Conservation (phyloP, 2,329 filamentous ascomycete genomes). For the Ceratocystis colombiana region DNA sequence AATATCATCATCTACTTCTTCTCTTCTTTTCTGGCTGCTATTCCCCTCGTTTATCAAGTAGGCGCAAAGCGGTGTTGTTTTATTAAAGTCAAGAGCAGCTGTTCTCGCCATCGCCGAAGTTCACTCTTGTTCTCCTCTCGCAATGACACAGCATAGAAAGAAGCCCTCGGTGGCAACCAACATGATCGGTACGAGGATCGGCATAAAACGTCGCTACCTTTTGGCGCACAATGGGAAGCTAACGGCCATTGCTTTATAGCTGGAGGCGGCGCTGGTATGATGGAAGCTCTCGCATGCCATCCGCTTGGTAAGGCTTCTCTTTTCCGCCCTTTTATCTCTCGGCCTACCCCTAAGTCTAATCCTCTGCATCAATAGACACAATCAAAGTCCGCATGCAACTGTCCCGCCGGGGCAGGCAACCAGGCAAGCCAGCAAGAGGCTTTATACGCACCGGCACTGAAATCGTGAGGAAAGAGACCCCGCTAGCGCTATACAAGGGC, state of each 20-base stretch:
- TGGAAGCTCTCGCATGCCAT: slow-evolving; percentile 95
- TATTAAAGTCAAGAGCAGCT: background rate
- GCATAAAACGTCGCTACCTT: background rate
- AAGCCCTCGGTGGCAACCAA: slow-evolving; percentile 83
- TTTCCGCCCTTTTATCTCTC: slow-evolving; percentile 17
- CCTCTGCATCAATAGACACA: slow-evolving; percentile 50
- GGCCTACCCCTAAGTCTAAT: slow-evolving; percentile 17
- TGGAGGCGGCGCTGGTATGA: slow-evolving; percentile 95
- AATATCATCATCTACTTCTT: slow-evolving; percentile 15
- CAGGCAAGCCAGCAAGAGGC: slow-evolving; percentile 75
- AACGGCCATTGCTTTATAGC: slow-evolving; percentile 54
- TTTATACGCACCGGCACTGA: slow-evolving; percentile 78
- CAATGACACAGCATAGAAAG: slow-evolving; percentile 37
- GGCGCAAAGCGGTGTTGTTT: background rate
- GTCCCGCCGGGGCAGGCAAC: slow-evolving; percentile 69
- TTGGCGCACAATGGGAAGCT: background rate
- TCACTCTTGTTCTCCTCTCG: slow-evolving; percentile 17
- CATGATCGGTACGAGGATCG: slow-evolving; percentile 59
- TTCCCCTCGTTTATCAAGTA: background rate
- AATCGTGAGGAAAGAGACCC: slow-evolving; percentile 83
- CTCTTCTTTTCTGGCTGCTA: slow-evolving; percentile 18
- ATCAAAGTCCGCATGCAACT: slow-evolving; percentile 99
- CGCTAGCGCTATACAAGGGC: slow-evolving; percentile 90
- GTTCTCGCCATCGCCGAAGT: background rate
- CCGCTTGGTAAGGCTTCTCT: slow-evolving; percentile 58